A percentile compares a stretch with the other conserved stretches of the same genome.
Evolutionary conservation across 2,329 filamentous ascomycete genomes (phyloP).

Genomic region (Aureobasidium leucospermi): DNA sequence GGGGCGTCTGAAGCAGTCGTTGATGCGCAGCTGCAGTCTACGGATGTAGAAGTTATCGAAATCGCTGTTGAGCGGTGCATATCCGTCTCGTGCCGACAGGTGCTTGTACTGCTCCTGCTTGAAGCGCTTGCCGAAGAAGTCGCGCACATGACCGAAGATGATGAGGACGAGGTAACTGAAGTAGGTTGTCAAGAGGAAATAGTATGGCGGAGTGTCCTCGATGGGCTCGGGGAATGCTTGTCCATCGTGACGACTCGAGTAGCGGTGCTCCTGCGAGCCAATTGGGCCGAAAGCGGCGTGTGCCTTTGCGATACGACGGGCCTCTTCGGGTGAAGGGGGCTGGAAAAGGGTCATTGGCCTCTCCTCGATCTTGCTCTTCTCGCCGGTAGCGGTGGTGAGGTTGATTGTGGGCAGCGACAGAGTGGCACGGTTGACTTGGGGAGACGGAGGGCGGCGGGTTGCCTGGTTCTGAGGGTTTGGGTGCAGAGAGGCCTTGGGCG

Average conservation of each 20-base stretch:
- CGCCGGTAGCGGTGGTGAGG: constrained; percentile 74
- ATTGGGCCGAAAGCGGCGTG: constrained; percentile 91
- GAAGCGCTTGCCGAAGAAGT: constrained; percentile 97
- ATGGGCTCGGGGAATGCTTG: constrained; percentile 72
- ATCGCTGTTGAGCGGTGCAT: constrained; percentile 91
- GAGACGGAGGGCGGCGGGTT: constrained; percentile 57
- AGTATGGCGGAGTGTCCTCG: constrained; percentile 94
- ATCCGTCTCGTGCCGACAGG: constrained; percentile 75
- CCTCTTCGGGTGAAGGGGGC: constrained; percentile 78
- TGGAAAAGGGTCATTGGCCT: constrained; percentile 76
- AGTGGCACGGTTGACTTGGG: constrained; percentile 62
- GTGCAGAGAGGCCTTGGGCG: constrained; percentile 21
- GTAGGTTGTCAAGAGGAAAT: constrained; percentile 94
- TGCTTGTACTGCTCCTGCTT: constrained; percentile 79
- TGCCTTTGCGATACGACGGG: constrained; percentile 63
- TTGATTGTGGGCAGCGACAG: constrained; percentile 84
- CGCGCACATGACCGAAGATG: constrained; percentile 86
- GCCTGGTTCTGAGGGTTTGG: constrained; percentile 44
- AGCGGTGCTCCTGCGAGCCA: constrained; percentile 70
- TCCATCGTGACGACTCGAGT: constrained; percentile 81
- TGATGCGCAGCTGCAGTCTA: constrained; percentile 85
- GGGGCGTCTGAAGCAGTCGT: constrained; percentile 91
- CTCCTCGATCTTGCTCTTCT: constrained; percentile 66
- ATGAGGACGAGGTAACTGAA: constrained; percentile 96
- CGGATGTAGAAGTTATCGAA: constrained; percentile 98